phyloP scores from a whole-genome alignment of 805 yeast species.

The Nadsonia fulvescens region DNA sequence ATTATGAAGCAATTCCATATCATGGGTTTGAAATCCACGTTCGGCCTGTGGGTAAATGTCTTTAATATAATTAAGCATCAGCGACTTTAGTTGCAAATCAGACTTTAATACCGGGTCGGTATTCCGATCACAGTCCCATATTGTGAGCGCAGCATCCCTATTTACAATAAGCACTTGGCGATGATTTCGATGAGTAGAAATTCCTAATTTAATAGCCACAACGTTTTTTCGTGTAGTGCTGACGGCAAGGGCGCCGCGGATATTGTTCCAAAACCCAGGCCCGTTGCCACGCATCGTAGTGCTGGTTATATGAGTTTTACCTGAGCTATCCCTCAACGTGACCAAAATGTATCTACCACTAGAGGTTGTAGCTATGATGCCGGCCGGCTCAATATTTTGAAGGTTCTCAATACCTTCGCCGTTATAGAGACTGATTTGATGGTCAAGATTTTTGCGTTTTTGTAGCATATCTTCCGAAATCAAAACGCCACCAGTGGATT shows the following conservation, averaged over 20 bases:
- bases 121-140: slow-evolving; percentile 31
- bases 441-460: slow-evolving; percentile 19
- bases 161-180: slow-evolving; percentile 25
- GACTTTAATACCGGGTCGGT: slow-evolving; percentile 24
- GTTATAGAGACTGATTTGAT: slow-evolving; percentile 25
- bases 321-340: slow-evolving; percentile 47
- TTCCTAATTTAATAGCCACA: slow-evolving; percentile 39
- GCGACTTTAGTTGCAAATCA: slow-evolving; percentile 21
- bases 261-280: slow-evolving; percentile 14
- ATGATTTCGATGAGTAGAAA: slow-evolving; percentile 32
- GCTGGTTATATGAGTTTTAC: slow-evolving; percentile 29
- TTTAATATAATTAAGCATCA: slow-evolving; percentile 23
- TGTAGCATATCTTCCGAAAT: slow-evolving; percentile 43
- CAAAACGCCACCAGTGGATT: slow-evolving; percentile 52
- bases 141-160: slow-evolving; percentile 26
- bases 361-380: slow-evolving; percentile 53
- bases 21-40: slow-evolving; percentile 35
- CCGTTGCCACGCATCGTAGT: slow-evolving; percentile 13
- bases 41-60: slow-evolving; percentile 35
- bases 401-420: slow-evolving; percentile 41
- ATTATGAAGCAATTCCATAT: slow-evolving; percentile 32
- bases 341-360: slow-evolving; percentile 46
- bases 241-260: slow-evolving; percentile 13
- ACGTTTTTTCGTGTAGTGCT: slow-evolving; percentile 24
- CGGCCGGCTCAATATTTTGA: slow-evolving; percentile 54